Evolutionary conservation across 2,329 filamentous ascomycete genomes (phyloP).

Genomic region (Nigrospora sphaerica): DNA sequence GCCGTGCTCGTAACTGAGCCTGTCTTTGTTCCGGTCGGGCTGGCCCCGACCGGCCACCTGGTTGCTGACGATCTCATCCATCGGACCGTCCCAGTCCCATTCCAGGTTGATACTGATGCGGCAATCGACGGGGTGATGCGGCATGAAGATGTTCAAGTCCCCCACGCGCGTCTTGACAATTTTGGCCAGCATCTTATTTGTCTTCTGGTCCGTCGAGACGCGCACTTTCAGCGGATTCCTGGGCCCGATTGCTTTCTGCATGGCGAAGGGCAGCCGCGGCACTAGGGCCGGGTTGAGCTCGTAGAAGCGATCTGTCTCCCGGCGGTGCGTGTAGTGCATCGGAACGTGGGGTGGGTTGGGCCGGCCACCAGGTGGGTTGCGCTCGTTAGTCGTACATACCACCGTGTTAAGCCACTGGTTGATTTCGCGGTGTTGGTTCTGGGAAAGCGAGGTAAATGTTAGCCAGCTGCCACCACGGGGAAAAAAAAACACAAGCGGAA

Average conservation of each 20-base stretch:
- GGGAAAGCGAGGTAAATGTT: background rate
- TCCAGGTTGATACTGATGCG: constrained; percentile 93
- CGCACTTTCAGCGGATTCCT: constrained; percentile 57
- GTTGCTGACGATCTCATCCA: constrained; percentile 44
- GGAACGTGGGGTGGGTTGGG: constrained; percentile 39
- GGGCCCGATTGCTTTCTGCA: constrained; percentile 53
- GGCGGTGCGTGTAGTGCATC: constrained; percentile 74
- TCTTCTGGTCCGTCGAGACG: constrained; percentile 71
- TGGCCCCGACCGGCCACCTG: constrained; percentile 28
- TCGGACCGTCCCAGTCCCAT: constrained; percentile 72
- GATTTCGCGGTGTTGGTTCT: constrained; percentile 74
- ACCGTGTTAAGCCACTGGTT: constrained; percentile 53
- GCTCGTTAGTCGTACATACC: too few relatives aligned
- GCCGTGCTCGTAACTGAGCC: constrained; percentile 83
- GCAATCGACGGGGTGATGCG: constrained; percentile 73
- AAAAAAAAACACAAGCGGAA: too few relatives aligned
- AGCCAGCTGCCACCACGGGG: background rate
- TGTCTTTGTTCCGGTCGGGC: constrained; percentile 74
- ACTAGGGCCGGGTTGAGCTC: constrained; percentile 58
- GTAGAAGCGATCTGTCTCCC: constrained; percentile 79
- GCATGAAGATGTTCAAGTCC: constrained; percentile 83
- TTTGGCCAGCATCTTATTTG: constrained; percentile 62
- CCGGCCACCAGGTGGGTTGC: background rate
- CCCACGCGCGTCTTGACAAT: constrained; percentile 89
- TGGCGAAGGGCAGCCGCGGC: constrained; percentile 54